These are phyloP conservation scores for Colletotrichum agaves DNA, from an alignment of 2,329 filamentous ascomycete genomes.

Conservation along the genomic window DNA sequence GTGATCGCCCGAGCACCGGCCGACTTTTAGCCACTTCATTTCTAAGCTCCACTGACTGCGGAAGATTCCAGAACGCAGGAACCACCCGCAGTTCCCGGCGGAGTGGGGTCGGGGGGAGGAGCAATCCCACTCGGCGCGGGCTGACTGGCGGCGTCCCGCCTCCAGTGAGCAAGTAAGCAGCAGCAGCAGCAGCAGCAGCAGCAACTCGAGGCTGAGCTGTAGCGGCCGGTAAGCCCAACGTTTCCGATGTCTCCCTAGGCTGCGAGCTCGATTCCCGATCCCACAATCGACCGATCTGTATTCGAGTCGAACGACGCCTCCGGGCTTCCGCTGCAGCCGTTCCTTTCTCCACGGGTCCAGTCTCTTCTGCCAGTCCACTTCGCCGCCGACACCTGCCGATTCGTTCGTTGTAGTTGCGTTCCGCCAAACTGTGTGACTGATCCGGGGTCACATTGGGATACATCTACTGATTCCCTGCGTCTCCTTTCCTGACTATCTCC, in stretches of 20 bases:
- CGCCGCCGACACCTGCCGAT: not conserved
- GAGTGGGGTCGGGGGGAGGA: constrained; percentile 22
- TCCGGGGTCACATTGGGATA: too few relatives aligned
- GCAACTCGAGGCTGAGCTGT: constrained; percentile 7
- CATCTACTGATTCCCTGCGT: too few relatives aligned
- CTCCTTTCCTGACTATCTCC: too few relatives aligned
- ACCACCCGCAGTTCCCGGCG: constrained; percentile 19
- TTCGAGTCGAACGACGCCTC: not conserved
- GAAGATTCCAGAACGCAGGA: constrained; percentile 36
- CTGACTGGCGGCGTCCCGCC: constrained; percentile 15
- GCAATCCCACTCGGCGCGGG: constrained; percentile 20
- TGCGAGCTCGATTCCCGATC: constrained; percentile 5
- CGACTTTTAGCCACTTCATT: constrained; percentile 28
- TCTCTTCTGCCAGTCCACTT: not conserved
- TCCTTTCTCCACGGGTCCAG: not conserved
- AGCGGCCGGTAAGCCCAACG: constrained; percentile 14
- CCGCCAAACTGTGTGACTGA: not conserved
- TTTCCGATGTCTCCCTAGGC: not conserved
- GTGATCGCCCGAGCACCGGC: not conserved
- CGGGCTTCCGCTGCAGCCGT: not conserved
- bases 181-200: constrained; percentile 1
- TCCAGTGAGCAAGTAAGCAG: constrained; percentile 5
- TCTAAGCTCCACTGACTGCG: constrained; percentile 22
- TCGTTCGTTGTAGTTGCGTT: not conserved
- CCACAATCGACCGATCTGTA: not conserved